Conservation (phyloP, 306 rosid species). For the Inga oerstediana region DNA sequence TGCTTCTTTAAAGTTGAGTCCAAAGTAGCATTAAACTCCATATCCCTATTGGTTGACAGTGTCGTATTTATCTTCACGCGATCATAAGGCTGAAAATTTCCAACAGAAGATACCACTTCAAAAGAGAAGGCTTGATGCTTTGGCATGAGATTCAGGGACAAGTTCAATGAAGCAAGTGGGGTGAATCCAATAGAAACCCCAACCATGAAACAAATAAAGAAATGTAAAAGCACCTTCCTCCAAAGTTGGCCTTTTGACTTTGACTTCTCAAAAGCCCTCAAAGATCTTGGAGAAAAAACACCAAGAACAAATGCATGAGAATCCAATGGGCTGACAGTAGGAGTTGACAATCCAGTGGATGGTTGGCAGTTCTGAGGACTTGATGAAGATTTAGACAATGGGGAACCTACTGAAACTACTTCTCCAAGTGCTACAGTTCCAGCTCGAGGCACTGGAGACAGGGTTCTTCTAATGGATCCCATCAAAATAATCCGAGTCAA, state of each 20-base stretch:
- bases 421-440: constrained; percentile 61
- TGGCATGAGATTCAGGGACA: constrained; percentile 57
- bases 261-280: constrained; percentile 64
- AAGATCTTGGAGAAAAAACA: constrained; percentile 55
- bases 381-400: constrained; percentile 70
- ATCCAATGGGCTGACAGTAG: constrained; percentile 45
- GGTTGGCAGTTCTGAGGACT: constrained; percentile 54
- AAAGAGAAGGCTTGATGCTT: constrained; percentile 69
- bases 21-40: constrained; percentile 41
- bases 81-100: constrained; percentile 47
- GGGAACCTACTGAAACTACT: constrained; percentile 67
- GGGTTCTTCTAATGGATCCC: constrained; percentile 86
- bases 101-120: constrained; percentile 52
- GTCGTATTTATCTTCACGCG: constrained; percentile 35
- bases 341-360: constrained; percentile 50
- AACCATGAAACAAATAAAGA: constrained; percentile 64
- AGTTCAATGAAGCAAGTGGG: constrained; percentile 60
- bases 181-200: constrained; percentile 76
- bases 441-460: constrained; percentile 76
- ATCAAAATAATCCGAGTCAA: constrained; percentile 41
- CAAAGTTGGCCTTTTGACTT: constrained; percentile 70
- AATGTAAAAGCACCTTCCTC: constrained; percentile 73
- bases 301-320: constrained; percentile 54
- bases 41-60: constrained; percentile 26
- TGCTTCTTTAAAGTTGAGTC: constrained; percentile 38